phyloP scores from a whole-genome alignment of 2,329 filamentous ascomycete species.

The Sporothrix mexicana region DNA sequence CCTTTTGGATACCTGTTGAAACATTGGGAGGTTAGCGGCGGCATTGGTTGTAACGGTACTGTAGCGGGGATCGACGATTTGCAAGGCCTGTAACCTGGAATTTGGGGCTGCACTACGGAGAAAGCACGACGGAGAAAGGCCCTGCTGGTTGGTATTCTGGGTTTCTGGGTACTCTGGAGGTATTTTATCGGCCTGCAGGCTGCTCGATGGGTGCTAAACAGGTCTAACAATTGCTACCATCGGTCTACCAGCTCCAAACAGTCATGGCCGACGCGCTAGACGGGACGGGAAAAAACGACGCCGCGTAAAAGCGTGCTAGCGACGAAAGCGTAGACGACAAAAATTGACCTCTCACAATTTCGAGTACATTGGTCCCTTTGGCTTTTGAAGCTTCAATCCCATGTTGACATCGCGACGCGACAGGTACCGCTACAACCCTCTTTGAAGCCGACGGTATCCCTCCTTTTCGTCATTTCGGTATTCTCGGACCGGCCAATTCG shows the following conservation, averaged over 20 bases:
- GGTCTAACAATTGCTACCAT: background rate
- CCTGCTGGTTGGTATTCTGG: background rate
- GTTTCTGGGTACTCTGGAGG: background rate
- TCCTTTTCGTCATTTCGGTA: too few species aligned
- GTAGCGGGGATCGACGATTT: background rate
- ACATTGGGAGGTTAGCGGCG: background rate
- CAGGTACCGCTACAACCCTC: background rate
- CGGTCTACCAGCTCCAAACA: background rate
- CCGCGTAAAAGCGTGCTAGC: conserved; percentile 14
- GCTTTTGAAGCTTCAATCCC: conserved; percentile 2
- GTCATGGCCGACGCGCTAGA: conserved; percentile 17
- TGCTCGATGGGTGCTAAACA: background rate
- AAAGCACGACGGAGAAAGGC: too few species aligned
- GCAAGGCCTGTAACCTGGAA: conserved; percentile 7
- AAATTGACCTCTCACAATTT: conserved; percentile 7
- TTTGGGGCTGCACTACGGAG: background rate
- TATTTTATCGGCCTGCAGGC: background rate
- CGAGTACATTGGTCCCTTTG: background rate
- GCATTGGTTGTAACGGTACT: background rate
- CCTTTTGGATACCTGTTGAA: too few species aligned
- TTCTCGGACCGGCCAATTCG: too few species aligned
- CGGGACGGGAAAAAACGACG: conserved; percentile 19
- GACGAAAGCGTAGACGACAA: background rate
- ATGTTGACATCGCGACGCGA: background rate
- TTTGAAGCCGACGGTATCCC: too few species aligned